A percentile compares a stretch with the other conserved stretches of the same genome.
Conservation (phyloP, 192 early-diverging fungal species). For the Pilobolus umbonatus region DNA sequence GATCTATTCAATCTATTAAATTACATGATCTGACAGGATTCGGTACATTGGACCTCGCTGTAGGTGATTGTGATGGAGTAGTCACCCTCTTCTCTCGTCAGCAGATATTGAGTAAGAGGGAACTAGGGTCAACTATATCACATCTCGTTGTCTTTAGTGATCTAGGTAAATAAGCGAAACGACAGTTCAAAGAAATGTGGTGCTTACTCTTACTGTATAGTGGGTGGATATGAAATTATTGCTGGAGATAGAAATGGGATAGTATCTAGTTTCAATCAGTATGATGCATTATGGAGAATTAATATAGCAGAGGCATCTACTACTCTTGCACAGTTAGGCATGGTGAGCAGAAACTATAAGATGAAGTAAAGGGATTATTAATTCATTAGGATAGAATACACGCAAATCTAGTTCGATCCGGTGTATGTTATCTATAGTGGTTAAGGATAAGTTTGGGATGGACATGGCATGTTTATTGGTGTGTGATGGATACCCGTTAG, state of each 20-base stretch:
- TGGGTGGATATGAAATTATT: conserved; percentile 33
- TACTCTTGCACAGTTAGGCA: conserved; percentile 7
- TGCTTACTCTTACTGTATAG: conserved; percentile 9
- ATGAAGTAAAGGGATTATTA: not conserved
- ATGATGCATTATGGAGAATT: conserved; percentile 26
- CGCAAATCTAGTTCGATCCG: conserved; percentile 20
- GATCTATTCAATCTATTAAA: conserved; percentile 30
- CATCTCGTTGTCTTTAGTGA: conserved; percentile 27
- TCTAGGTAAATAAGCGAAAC: conserved; percentile 8
- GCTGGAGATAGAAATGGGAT: conserved; percentile 30
- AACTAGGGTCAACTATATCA: conserved; percentile 20
- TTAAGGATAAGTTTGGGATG: conserved; percentile 26
- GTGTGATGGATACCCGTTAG: conserved; percentile 25
- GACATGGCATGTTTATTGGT: conserved; percentile 29
- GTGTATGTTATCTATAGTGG: conserved; percentile 19
- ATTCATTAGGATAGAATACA: conserved; percentile 6
- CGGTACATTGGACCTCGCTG: conserved; percentile 25
- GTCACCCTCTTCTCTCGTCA: conserved; percentile 29
- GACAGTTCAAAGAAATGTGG: not conserved
- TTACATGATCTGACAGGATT: conserved; percentile 31
- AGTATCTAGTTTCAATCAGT: conserved; percentile 25
- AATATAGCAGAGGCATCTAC: conserved; percentile 31
- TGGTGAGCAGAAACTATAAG: not conserved
- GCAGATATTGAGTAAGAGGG: conserved; percentile 28
- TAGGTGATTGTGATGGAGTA: conserved; percentile 33